Base-by-base conservation (phyloP, 2,329 filamentous ascomycete genomes). In the Phaeosphaeriaceae sp. region DNA sequence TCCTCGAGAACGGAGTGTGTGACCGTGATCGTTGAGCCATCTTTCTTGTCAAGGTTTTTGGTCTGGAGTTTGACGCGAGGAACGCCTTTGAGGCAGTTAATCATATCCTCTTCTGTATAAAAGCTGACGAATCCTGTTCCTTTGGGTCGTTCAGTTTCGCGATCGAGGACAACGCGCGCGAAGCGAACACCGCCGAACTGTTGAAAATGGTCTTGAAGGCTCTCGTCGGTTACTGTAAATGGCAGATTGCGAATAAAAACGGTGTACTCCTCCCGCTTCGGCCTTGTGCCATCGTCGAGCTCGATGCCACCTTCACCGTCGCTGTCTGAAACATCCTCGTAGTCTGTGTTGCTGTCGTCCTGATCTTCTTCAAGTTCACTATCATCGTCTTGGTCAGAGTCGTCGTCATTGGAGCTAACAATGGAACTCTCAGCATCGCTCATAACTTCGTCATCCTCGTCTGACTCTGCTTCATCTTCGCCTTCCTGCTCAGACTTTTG, bases 51-150 rank as follows among this genome's bases (percentile, higher is more conserved):
- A 5, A 66, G 51, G 9, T 67, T 69, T 54, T 64, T 67, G 42
- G 62, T 57, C 67, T 72, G 64, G 66, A 77, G 55, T 64, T 76
- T 67, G 28, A 63, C 61, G 11, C 61, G 60, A 0, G 94, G 94
- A 1, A 92, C 89, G 12, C 79, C 81, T 57, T 86, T 87, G 54
- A 97, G 79, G 69, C 94, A 97, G 16, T 80, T 73, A 67, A 87
- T 85, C 58, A 87, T 90, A 67, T 96, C 90, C 16, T 88, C 84
- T 30, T 80, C 77, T 41, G 88, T 87, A 75, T 87, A 87, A 76
- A 99, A 99, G 76, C 91, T 96, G 23, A 97, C 93, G 66, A 99
- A 99, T 3, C 88, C 94, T 26, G 93, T 97, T 20, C 94, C 94
- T 39, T 89, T 90, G 2, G 94, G 90, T 42, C 90, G 87, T 61